Evolutionary conservation across 2,329 filamentous ascomycete genomes (phyloP), one percentile per base, ranked within the genome.

Genomic region (Lecanicillium sp.): DNA sequence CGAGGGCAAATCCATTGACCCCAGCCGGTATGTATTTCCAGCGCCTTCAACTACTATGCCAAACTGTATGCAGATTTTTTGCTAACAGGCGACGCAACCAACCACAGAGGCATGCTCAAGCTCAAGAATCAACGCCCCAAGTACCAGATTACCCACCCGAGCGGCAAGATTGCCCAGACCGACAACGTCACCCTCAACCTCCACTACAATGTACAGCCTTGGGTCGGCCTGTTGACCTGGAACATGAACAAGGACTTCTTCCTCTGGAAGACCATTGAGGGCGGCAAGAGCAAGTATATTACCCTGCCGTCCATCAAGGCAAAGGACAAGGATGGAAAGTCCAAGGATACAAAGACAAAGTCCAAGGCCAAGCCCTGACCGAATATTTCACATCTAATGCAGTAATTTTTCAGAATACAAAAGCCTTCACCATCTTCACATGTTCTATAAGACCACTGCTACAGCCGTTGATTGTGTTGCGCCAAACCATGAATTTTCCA

Each of bases 171-270:
- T 48, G 84, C 86, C 33, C 74, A 83, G 54, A 71, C 79, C 35
- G 68, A 74, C 36, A 80, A 92, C 57, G 87, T 90, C 41, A 81
- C 77, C 20, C 68, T 98, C 46, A 79, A 81, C 52, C 68, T 97
- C 38, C 83, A 92, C 56, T 98, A 94, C 79, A 97, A 97, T 64
- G 84, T 97, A 44, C 92, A 98, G 70, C 92, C 92, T 22, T 97
- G 90, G 87, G 87, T 98, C 10, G 92, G 92, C 12, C 64, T 83
- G 37, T 63, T 97, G 59, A 84, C 84, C 30, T 98, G 92, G 92
- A 82, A 84, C 54, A 69, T 78, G 46, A 60, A 69, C 46, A 50
- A 56, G 30, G 68, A 75, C 47, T 60, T 75, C 40, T 75, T 75
- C 9, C 58, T 65, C 36, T 89, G 85, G 85, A 72, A 79, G 64